Evolutionary conservation across 1,139 yeast species (phyloP), one percentile per base, ranked within the genome.

Genomic region (Candida labiduridarum): DNA sequence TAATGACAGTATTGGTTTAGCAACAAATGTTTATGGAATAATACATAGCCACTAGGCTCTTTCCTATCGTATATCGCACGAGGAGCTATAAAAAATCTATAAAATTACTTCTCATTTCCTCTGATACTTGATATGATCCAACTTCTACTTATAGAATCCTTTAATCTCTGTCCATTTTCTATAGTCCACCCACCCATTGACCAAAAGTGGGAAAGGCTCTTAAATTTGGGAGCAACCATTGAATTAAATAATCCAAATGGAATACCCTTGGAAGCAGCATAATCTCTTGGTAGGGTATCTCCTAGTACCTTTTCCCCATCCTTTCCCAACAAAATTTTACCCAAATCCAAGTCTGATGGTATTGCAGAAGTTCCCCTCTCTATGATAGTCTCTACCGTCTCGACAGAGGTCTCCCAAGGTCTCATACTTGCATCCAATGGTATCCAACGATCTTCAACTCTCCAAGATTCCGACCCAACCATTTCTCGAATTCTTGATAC

Each of bases 401-500:
- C 31, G 16, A 14, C 29, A 31, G 42, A 38, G 14, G 31, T 44
- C 56, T 85, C 89, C 90, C 90, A 85, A 2, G 87, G 84, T 52
- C 89, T 69, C 79, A 83, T 76, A 4, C 69, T 59, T 1, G 59
- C 60, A 46, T 81, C 82, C 1, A 83, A 64, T 2, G 88, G 89
- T 2, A 74, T 69, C 90, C 89, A 85, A 48, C 74, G 63, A 29
- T 65, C 66, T 3, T 61, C 55, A 8, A 59, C 54, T 54, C 85
- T 70, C 89, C 90, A 86, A 8, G 59, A 58, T 27, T 67, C 71
- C 0, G 87, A 80, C 1, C 76, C 76, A 0, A 84, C 80, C 90
- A 87, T 86, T 59, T 87, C 92, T 52, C 74, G 72, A 27, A 87
- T 76, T 56, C 94, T 68, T 61, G 85, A 83, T 1, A 85, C 85